These are phyloP conservation scores for Penicillium sp. DNA, from an alignment of 2,329 filamentous ascomycete species.

Conservation along the genomic window DNA sequence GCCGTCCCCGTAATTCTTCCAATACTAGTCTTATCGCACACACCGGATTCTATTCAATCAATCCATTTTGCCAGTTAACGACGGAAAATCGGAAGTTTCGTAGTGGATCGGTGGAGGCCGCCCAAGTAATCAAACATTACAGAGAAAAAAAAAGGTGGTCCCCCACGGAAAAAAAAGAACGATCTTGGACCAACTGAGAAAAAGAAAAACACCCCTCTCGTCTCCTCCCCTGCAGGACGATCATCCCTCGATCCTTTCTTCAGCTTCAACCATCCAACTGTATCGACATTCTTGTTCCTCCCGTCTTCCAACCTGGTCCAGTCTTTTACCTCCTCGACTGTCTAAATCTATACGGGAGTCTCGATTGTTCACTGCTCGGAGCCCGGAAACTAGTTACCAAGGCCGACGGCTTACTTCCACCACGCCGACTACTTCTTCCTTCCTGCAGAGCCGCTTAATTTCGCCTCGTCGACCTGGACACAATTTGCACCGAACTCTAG, in stretches of 20 bases:
- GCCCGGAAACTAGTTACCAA: not conserved
- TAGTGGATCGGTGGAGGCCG: slow-evolving; percentile 36
- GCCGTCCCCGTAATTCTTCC: not conserved
- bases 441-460: not conserved
- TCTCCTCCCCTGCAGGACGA: not conserved
- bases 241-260: not conserved
- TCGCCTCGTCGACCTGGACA: not conserved
- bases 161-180: slow-evolving; percentile 22
- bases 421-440: not conserved
- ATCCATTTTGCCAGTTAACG: not conserved
- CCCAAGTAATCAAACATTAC: slow-evolving; percentile 10
- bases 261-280: not conserved
- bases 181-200: slow-evolving; percentile 37
- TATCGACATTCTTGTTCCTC: not conserved
- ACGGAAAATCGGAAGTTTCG: slow-evolving; percentile 5
- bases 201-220: slow-evolving; percentile 37
- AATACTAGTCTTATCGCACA: too few species aligned
- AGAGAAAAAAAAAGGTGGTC: slow-evolving; percentile 17
- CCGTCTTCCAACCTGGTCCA: not conserved
- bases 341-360: not conserved
- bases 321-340: not conserved
- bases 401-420: not conserved
- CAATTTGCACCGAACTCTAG: not conserved
- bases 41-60: too few species aligned
- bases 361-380: too few species aligned